phyloP scores from a whole-genome alignment of 768 basidiomycete genomes.

The Auriscalpium microsporum region DNA sequence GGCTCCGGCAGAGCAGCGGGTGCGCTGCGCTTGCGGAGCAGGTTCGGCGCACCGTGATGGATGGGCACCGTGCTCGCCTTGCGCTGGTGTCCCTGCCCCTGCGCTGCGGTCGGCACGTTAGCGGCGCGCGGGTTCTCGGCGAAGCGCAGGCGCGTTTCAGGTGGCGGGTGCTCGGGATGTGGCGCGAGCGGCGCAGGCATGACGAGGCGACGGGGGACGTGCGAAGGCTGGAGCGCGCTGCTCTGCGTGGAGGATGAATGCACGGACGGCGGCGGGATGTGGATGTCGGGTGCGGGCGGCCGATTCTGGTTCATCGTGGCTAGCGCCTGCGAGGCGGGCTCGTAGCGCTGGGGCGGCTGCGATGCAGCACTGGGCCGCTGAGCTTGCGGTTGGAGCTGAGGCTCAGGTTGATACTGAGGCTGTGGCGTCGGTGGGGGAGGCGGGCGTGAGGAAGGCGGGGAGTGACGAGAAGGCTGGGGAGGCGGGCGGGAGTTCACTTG shows the following conservation, averaged over 20 bases:
- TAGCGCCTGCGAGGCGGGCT: conserved; percentile 8
- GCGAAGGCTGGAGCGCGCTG: conserved; percentile 17
- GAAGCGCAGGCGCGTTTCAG: neutral
- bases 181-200: conserved; percentile 58
- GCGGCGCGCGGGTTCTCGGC: neutral
- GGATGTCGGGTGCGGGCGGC: conserved; percentile 1
- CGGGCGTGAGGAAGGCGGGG: neutral
- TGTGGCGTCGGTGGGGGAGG: neutral
- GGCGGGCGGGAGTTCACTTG: neutral
- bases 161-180: neutral
- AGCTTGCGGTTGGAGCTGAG: neutral
- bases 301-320: conserved; percentile 2
- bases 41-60: conserved; percentile 12
- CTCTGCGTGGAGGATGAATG: conserved; percentile 3
- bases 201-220: conserved; percentile 58
- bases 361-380: neutral
- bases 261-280: conserved; percentile 3
- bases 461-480: neutral
- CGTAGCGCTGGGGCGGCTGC: conserved; percentile 5
- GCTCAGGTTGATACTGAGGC: neutral
- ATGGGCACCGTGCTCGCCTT: conserved; percentile 20
- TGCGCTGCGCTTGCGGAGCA: conserved; percentile 20
- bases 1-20: neutral
- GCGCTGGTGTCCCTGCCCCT: neutral
- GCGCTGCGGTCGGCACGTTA: neutral